Percentiles rank a stretch among this genome's conserved stretches.
phyloP scores from a whole-genome alignment of 306 rosid genomes.

The Lathyrus aphaca region DNA sequence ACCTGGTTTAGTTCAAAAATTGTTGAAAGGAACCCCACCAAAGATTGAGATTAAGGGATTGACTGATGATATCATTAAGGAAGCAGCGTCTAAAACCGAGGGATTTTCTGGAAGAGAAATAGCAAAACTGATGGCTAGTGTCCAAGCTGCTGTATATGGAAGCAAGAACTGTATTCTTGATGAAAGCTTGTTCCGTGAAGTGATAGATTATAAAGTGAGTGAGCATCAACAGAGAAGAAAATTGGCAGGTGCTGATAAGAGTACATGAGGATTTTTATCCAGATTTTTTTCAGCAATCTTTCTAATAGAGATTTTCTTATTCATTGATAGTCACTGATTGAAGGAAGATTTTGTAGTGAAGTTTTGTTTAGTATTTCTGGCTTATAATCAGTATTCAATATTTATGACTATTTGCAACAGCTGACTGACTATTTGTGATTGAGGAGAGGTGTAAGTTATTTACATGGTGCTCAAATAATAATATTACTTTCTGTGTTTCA shows the following conservation, averaged over 20 bases:
- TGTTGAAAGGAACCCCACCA: constrained; percentile 67
- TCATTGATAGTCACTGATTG: constrained; percentile 50
- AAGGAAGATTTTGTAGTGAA: constrained; percentile 55
- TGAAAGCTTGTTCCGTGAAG: constrained; percentile 73
- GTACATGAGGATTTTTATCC: constrained; percentile 36
- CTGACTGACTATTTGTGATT: constrained; percentile 10
- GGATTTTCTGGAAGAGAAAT: constrained; percentile 97
- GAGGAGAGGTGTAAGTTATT: constrained; percentile 10
- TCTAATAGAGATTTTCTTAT: constrained; percentile 32
- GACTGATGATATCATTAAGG: constrained; percentile 76
- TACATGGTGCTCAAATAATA: background rate
- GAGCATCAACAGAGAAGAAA: constrained; percentile 96
- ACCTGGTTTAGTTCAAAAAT: constrained; percentile 57
- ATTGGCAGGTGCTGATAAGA: constrained; percentile 63
- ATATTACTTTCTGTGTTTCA: background rate
- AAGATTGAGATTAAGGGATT: constrained; percentile 81
- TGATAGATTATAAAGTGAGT: constrained; percentile 90
- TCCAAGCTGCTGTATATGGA: constrained; percentile 93
- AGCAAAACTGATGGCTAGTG: constrained; percentile 96
- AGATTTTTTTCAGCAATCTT: constrained; percentile 24
- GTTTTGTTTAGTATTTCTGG: constrained; percentile 10
- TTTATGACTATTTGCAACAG: constrained; percentile 16
- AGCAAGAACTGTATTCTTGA: constrained; percentile 86
- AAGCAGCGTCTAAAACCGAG: constrained; percentile 81
- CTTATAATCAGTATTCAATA: background rate